Evolutionary conservation across 768 basidiomycete genomes (phyloP).

Genomic region (Lentinula boryana): DNA sequence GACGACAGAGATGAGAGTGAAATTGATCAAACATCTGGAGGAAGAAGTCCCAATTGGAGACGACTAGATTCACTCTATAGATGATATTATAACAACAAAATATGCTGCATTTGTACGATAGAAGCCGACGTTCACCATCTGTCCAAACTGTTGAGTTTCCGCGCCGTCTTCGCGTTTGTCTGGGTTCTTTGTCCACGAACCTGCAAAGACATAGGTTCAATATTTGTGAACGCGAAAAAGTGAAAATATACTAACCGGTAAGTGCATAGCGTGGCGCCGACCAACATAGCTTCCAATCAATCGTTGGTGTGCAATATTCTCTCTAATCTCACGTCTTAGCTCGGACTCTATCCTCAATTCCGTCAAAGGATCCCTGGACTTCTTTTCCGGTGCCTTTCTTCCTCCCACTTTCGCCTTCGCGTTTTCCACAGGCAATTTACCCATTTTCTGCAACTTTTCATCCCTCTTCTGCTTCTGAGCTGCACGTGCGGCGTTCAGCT

Average conservation of each 20-base stretch:
- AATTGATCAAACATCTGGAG: slow-evolving; percentile 85
- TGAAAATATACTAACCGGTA: slow-evolving; percentile 64
- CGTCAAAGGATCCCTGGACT: slow-evolving; percentile 55
- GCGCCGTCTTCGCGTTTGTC: slow-evolving; percentile 86
- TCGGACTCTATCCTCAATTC: slow-evolving; percentile 85
- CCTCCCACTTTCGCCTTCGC: background rate
- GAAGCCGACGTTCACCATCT: slow-evolving; percentile 11
- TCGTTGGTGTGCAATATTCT: slow-evolving; percentile 89
- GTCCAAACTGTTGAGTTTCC: slow-evolving; percentile 82
- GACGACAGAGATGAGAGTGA: slow-evolving; percentile 88
- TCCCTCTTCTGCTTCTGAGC: slow-evolving; percentile 22
- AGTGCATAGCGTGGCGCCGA: slow-evolving; percentile 84
- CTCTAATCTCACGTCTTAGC: slow-evolving; percentile 71
- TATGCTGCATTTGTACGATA: background rate
- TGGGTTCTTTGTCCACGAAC: slow-evolving; percentile 77
- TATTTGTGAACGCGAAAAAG: background rate
- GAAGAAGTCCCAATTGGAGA: slow-evolving; percentile 94
- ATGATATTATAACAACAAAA: background rate
- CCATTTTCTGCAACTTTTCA: slow-evolving; percentile 1
- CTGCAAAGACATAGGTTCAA: background rate
- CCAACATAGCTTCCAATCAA: slow-evolving; percentile 95
- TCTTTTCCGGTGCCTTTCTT: slow-evolving; percentile 5
- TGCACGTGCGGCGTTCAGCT: slow-evolving; percentile 26
- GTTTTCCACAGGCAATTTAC: background rate
- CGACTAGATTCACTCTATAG: slow-evolving; percentile 45